These are phyloP conservation scores for Wickerhamomyces canadensis DNA, from an alignment of 805 yeast genomes.

Conservation along the genomic window DNA sequence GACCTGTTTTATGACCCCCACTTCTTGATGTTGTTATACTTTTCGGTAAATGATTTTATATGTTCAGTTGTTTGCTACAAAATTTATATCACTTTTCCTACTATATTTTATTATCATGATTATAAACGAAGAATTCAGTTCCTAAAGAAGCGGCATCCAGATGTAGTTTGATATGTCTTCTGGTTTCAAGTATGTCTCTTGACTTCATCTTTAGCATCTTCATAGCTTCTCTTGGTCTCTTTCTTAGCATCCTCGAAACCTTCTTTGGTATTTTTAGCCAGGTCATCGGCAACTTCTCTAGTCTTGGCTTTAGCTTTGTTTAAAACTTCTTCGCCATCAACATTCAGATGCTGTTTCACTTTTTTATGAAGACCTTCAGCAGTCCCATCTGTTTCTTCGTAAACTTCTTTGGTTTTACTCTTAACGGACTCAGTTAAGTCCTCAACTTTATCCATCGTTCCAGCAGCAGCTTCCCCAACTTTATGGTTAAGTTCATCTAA, in stretches of 20 bases:
- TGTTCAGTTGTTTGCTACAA: too few relatives aligned
- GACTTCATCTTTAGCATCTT: background rate
- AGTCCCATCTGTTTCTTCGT: conserved; percentile 5
- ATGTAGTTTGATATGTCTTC: background rate
- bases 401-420: conserved; percentile 1
- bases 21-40: too few relatives aligned
- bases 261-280: conserved; percentile 4
- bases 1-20: too few relatives aligned
- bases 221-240: conserved; percentile 5
- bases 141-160: too few relatives aligned
- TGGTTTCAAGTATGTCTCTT: background rate
- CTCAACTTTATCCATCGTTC: conserved; percentile 16
- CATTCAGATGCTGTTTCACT: background rate
- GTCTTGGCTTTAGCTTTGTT: background rate
- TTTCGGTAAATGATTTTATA: too few relatives aligned
- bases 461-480: conserved; percentile 22
- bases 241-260: conserved; percentile 7
- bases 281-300: too few relatives aligned
- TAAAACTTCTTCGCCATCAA: background rate
- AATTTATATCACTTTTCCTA: too few relatives aligned
- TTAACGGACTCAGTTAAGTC: conserved; percentile 8
- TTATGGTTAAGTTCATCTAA: conserved; percentile 18
- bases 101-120: too few relatives aligned
- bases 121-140: too few relatives aligned
- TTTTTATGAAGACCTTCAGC: conserved; percentile 1